A percentile compares a stretch with the other conserved stretches of the same genome.
Evolutionary conservation across 2,329 filamentous ascomycete species (phyloP).

Genomic region (Fusarium virguliforme): DNA sequence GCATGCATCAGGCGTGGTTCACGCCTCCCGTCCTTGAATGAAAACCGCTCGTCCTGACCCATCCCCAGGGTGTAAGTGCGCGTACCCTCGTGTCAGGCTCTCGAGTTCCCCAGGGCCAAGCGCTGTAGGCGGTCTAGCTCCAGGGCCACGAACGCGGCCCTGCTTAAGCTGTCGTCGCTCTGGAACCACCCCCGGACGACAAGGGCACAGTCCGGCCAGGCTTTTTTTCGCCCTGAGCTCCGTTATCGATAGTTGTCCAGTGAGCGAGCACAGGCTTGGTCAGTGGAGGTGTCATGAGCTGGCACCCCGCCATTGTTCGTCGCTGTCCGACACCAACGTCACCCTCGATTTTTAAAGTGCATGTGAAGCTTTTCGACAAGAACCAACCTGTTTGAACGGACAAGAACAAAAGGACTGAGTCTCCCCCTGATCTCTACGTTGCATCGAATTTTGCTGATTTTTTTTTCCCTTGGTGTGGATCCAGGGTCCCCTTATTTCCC

Average conservation of each 20-base stretch:
- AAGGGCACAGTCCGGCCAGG: background rate
- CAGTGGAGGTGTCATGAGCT: constrained; percentile 48
- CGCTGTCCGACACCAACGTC: constrained; percentile 40
- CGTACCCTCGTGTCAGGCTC: constrained; percentile 3
- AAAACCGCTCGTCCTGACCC: constrained; percentile 27
- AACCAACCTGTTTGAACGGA: background rate
- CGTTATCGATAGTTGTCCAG: constrained; percentile 52
- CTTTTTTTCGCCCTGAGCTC: constrained; percentile 11
- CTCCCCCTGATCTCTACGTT: constrained; percentile 15
- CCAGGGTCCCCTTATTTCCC: constrained; percentile 43
- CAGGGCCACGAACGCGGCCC: constrained; percentile 40
- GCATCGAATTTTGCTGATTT: constrained; percentile 42
- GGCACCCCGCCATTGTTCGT: constrained; percentile 47
- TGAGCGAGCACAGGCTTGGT: constrained; percentile 44
- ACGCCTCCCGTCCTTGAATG: constrained; percentile 30
- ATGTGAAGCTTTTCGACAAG: constrained; percentile 21
- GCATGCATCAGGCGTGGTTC: constrained; percentile 35
- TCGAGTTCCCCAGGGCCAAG: constrained; percentile 16
- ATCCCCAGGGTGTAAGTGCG: constrained; percentile 30
- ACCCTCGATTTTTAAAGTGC: constrained; percentile 9
- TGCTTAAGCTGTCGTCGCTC: constrained; percentile 1
- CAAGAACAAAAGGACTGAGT: constrained; percentile 44
- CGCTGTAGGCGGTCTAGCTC: constrained; percentile 40
- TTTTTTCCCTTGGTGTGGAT: constrained; percentile 37
- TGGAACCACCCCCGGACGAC: background rate